Evolutionary conservation across 805 yeast genomes (phyloP).

Genomic region (Metschnikowia santaceciliae): DNA sequence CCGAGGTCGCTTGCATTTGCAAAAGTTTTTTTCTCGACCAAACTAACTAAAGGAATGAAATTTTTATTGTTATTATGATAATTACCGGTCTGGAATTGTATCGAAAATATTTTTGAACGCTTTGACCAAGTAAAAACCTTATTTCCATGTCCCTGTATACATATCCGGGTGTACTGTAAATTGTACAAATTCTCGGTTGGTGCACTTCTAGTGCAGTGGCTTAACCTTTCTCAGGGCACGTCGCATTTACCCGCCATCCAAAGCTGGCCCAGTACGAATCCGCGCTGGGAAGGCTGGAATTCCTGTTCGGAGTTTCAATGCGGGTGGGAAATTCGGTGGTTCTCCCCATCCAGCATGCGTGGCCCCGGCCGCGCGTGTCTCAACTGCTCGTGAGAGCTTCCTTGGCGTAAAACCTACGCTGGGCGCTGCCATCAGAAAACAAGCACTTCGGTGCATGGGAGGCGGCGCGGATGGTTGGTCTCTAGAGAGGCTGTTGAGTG

Average conservation of each 20-base stretch:
- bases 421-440: constrained; percentile 58
- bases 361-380: constrained; percentile 7
- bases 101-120: too few species aligned
- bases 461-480: constrained; percentile 57
- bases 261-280: constrained; percentile 17
- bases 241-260: constrained; percentile 45
- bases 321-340: constrained; percentile 69
- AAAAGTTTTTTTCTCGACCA: background rate
- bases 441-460: constrained; percentile 43
- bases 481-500: constrained; percentile 49
- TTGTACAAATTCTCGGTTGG: constrained; percentile 1
- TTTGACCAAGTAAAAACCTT: too few species aligned
- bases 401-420: constrained; percentile 50
- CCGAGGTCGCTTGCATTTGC: constrained; percentile 13
- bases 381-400: constrained; percentile 52
- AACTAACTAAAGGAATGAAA: too few species aligned
- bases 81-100: too few species aligned
- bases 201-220: constrained; percentile 22
- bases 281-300: constrained; percentile 5
- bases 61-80: too few species aligned
- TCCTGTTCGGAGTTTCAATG: constrained; percentile 9
- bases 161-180: background rate
- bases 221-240: constrained; percentile 39
- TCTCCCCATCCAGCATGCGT: constrained; percentile 36
- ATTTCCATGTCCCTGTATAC: too few species aligned